Evolutionary conservation across 2,329 filamentous ascomycete species (phyloP), one percentile per base, ranked within the genome.

Genomic region (Aspergillus puulaauensis): DNA sequence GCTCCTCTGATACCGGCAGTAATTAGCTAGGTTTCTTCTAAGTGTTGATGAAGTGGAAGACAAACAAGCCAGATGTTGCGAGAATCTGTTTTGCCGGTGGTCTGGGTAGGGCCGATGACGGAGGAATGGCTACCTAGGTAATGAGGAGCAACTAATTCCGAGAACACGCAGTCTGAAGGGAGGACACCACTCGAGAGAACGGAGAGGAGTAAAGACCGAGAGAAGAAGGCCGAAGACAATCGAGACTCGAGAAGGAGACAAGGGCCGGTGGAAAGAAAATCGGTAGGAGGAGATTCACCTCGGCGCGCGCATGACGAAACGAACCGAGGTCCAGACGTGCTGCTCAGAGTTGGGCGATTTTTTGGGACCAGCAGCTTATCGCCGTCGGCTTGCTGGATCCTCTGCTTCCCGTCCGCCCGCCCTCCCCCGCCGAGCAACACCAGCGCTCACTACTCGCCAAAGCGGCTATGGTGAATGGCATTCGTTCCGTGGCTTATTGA

Each of bases 281-380:
- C 54, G 54, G 50, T 44, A 41, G 49, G 33, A 23, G 44, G 58
- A 27, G 27, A 50, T 61, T 58, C 66, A 70, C 71, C 71, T 73
- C 70, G 71, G 70, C 66, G 69, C 59, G 54, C 66, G 62, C 62
- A 68, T 68, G 66, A 66, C 59, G 62, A 68, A 66, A 66, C 51
- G 61, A 69, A 62, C 71, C 71, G 70, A 73, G 71, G 70, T 73
- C 63, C 68, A 67, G 56, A 55, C 52, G 46, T 31, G 27, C 33
- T 57, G 56, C 8, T 51, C 31, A n/a, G 41, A 37, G 31, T 37
- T 37, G 41, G 40, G 24, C n/a, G 17, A 27, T 46, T 37, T n/a
- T 33, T 39, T 33, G 50, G 23, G 27, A 2, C 27, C 50, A 55
- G 56, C 59, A 57, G 59, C 57, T 64, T 64, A 62, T 59, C 48